Percentiles rank a stretch among this genome's conserved stretches.
Conservation (phyloP, 805 yeast species). For the Tetrapisispora fleetii region DNA sequence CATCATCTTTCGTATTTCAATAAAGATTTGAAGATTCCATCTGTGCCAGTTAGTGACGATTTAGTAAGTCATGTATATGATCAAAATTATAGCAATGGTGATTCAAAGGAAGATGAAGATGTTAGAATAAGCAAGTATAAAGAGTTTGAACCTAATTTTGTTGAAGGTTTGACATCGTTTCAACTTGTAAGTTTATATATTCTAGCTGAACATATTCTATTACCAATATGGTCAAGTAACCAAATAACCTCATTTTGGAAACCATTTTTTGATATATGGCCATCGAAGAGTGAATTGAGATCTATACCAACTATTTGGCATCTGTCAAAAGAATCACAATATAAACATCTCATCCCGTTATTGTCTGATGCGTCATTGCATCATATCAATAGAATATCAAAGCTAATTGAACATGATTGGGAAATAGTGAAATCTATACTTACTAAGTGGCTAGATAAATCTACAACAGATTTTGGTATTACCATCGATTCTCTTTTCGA, state of each 20-base stretch:
- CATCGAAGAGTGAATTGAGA: slow-evolving; percentile 42
- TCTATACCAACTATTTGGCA: slow-evolving; percentile 60
- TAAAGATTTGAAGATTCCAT: slow-evolving; percentile 11
- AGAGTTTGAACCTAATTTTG: slow-evolving; percentile 23
- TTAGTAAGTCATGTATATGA: background rate
- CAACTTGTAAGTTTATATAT: slow-evolving; percentile 46
- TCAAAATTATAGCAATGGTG: background rate
- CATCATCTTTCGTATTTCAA: slow-evolving; percentile 34
- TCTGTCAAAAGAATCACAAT: slow-evolving; percentile 17
- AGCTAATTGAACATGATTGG: slow-evolving; percentile 39
- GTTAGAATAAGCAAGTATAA: slow-evolving; percentile 3
- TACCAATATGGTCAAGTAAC: slow-evolving; percentile 18
- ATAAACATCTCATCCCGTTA: slow-evolving; percentile 23
- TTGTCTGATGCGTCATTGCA: slow-evolving; percentile 37
- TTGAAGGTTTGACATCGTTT: slow-evolving; percentile 43
- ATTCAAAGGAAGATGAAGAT: background rate
- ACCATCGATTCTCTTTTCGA: slow-evolving; percentile 8
- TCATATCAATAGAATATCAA: slow-evolving; percentile 35
- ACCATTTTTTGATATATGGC: slow-evolving; percentile 59
- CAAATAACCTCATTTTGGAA: slow-evolving; percentile 44
- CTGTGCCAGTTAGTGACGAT: slow-evolving; percentile 1
- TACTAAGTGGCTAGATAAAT: slow-evolving; percentile 9
- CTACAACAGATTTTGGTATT: background rate
- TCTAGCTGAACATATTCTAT: slow-evolving; percentile 21
- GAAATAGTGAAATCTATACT: slow-evolving; percentile 26